These are phyloP conservation scores for Alternaria consortialis DNA, from an alignment of 2,329 filamentous ascomycete species.

Conservation along the genomic window DNA sequence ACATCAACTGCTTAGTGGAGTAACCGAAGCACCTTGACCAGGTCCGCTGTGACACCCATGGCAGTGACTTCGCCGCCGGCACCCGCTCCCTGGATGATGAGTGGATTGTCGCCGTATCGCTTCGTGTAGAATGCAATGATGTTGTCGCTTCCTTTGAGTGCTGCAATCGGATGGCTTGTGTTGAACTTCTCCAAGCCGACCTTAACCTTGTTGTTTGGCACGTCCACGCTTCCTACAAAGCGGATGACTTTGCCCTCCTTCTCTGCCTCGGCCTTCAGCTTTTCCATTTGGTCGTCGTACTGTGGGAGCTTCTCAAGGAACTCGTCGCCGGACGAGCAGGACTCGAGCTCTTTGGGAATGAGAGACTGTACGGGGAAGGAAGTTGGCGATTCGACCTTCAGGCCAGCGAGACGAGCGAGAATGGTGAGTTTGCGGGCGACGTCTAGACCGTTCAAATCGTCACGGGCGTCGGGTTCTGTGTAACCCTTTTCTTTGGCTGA, in stretches of 20 bases:
- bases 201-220: constrained; percentile 81
- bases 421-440: constrained; percentile 98
- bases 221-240: constrained; percentile 93
- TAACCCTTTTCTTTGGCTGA: constrained; percentile 94
- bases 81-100: constrained; percentile 94
- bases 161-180: constrained; percentile 87
- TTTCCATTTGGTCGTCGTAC: constrained; percentile 91
- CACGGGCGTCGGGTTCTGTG: constrained; percentile 86
- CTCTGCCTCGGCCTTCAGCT: constrained; percentile 83
- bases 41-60: constrained; percentile 94
- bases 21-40: constrained; percentile 85
- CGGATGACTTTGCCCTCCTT: constrained; percentile 89
- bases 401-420: constrained; percentile 82
- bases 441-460: constrained; percentile 87
- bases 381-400: constrained; percentile 82
- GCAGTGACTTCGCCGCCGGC: constrained; percentile 95
- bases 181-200: constrained; percentile 89
- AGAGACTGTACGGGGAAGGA: constrained; percentile 93
- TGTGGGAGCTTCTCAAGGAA: constrained; percentile 82
- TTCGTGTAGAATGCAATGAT: constrained; percentile 99
- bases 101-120: constrained; percentile 87
- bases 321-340: constrained; percentile 78
- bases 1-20: constrained; percentile 59
- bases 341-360: constrained; percentile 87
- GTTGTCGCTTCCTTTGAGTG: constrained; percentile 96